Percentiles rank a stretch among this genome's conserved stretches.
These are phyloP conservation scores for Euphorbia pulcherrima DNA, from an alignment of 345 rosid genomes.

Conservation along the genomic window DNA sequence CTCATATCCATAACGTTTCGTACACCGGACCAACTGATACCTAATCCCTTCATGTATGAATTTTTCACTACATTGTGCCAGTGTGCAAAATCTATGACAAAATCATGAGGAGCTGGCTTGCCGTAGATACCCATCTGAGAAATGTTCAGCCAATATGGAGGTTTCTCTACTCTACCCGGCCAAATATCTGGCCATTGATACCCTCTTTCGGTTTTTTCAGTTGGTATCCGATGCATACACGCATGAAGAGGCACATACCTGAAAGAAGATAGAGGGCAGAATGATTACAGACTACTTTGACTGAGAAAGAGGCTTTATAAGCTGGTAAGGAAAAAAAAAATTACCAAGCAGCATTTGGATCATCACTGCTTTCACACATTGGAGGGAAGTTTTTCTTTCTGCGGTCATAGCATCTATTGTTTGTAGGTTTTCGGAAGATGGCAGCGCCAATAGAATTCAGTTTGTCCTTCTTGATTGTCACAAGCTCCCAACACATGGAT, in stretches of 20 bases:
- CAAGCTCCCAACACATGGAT: constrained; percentile 86
- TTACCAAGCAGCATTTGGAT: constrained; percentile 91
- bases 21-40: constrained; percentile 76
- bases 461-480: constrained; percentile 71
- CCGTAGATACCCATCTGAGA: constrained; percentile 94
- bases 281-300: background rate
- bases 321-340: constrained; percentile 1
- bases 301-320: background rate
- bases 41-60: constrained; percentile 66
- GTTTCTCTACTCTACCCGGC: constrained; percentile 58
- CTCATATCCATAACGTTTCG: constrained; percentile 94
- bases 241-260: constrained; percentile 85
- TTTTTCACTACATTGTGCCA: constrained; percentile 70
- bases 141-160: constrained; percentile 79
- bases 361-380: constrained; percentile 67
- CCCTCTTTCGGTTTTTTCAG: constrained; percentile 50
- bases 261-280: constrained; percentile 22
- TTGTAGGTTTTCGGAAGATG: constrained; percentile 64
- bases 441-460: constrained; percentile 74
- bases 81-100: constrained; percentile 61
- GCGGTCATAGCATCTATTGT: constrained; percentile 74
- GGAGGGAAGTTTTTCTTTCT: constrained; percentile 60
- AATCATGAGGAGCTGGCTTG: constrained; percentile 80
- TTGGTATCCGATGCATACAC: constrained; percentile 71
- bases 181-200: constrained; percentile 69